Evolutionary conservation across 1,284 basidiomycete genomes (phyloP).

Genomic region (Takashimella tepidaria): DNA sequence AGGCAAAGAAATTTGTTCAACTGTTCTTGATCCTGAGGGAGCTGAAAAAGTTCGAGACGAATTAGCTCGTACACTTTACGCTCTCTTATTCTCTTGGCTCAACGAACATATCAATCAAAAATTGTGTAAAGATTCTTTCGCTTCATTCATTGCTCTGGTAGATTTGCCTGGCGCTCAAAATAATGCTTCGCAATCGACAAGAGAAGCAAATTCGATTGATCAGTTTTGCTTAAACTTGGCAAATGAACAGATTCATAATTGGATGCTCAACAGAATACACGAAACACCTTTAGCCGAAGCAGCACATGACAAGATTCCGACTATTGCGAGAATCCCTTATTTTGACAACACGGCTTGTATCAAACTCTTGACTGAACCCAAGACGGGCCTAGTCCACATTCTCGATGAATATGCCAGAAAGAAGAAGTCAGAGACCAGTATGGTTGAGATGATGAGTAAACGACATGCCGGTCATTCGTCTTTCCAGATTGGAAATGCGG

Average conservation of each 20-base stretch:
- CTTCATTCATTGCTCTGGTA: conserved; percentile 88
- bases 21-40: conserved; percentile 90
- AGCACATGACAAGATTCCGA: conserved; percentile 71
- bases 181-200: conserved; percentile 54
- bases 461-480: conserved; percentile 89
- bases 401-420: conserved; percentile 93
- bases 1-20: conserved; percentile 89
- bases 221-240: conserved; percentile 96
- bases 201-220: conserved; percentile 82
- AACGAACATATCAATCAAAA: conserved; percentile 95
- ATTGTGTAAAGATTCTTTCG: conserved; percentile 83
- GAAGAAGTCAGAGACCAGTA: conserved; percentile 87
- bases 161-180: conserved; percentile 94
- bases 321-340: conserved; percentile 56
- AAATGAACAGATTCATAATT: conserved; percentile 82
- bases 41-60: conserved; percentile 90
- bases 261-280: conserved; percentile 66
- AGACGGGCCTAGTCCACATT: conserved; percentile 90
- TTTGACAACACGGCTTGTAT: conserved; percentile 91
- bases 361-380: conserved; percentile 76
- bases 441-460: conserved; percentile 91
- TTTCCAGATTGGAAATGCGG: conserved; percentile 72
- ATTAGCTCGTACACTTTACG: conserved; percentile 87
- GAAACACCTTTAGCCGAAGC: conserved; percentile 77
- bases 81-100: conserved; percentile 91